Evolutionary conservation across 345 rosid genomes (phyloP).

Genomic region (Psidium guajava): DNA sequence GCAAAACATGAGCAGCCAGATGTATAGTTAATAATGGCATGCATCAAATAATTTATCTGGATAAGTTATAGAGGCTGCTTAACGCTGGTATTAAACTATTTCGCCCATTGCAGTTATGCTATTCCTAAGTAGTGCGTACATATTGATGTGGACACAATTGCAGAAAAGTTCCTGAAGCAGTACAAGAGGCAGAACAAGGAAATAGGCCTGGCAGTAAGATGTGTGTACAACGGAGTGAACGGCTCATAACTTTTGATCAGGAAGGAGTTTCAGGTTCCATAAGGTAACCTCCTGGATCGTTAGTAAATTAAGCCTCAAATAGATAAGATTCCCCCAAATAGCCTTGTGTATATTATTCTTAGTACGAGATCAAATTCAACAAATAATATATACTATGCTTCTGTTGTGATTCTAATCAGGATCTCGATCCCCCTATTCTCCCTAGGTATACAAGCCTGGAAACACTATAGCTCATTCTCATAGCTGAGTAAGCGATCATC

Average conservation of each 20-base stretch:
- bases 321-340: neutral
- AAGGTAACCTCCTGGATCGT: neutral
- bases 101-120: neutral
- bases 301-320: neutral
- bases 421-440: neutral
- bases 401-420: neutral
- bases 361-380: neutral
- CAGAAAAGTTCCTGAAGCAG: neutral
- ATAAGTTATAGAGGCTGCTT: neutral
- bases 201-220: neutral
- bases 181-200: neutral
- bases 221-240: neutral
- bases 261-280: neutral
- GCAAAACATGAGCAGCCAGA: neutral
- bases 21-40: neutral
- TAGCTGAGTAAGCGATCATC: neutral
- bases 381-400: neutral
- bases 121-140: neutral
- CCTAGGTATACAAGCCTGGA: neutral
- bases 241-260: neutral
- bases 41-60: neutral
- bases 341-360: neutral
- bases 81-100: neutral
- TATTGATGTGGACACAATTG: neutral
- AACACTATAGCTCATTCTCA: neutral